Conservation (phyloP, 169 alveolate species). For the Babesia ovis region DNA sequence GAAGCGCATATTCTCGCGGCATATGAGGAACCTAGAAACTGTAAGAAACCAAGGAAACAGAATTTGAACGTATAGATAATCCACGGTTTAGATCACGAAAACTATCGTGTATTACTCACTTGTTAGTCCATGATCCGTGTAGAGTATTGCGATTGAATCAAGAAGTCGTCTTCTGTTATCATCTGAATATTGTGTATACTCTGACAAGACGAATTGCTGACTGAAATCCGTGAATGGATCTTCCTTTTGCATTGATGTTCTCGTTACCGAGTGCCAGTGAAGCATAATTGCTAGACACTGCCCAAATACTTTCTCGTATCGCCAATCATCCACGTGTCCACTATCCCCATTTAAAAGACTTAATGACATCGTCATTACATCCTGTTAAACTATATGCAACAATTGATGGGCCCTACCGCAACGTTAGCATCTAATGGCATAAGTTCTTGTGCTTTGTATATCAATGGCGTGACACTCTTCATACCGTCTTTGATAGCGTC, state of each 20-base stretch:
- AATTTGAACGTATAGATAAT: background rate
- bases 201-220: background rate
- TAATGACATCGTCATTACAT: conserved; percentile 19
- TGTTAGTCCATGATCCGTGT: conserved; percentile 66
- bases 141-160: conserved; percentile 38
- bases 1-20: conserved; percentile 45
- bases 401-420: conserved; percentile 1
- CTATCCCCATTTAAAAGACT: background rate
- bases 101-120: conserved; percentile 25
- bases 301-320: conserved; percentile 28
- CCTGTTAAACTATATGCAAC: conserved; percentile 6
- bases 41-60: background rate
- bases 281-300: conserved; percentile 46
- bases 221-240: conserved; percentile 13
- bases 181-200: background rate
- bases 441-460: background rate
- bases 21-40: conserved; percentile 39
- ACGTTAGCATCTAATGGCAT: conserved; percentile 31
- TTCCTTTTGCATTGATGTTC: background rate
- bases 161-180: background rate
- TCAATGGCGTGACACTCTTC: background rate
- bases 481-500: conserved; percentile 16
- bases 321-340: background rate
- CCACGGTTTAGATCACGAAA: background rate
- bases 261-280: background rate